Conservation (phyloP, 768 basidiomycete species). For the Lyophyllum decastes region DNA sequence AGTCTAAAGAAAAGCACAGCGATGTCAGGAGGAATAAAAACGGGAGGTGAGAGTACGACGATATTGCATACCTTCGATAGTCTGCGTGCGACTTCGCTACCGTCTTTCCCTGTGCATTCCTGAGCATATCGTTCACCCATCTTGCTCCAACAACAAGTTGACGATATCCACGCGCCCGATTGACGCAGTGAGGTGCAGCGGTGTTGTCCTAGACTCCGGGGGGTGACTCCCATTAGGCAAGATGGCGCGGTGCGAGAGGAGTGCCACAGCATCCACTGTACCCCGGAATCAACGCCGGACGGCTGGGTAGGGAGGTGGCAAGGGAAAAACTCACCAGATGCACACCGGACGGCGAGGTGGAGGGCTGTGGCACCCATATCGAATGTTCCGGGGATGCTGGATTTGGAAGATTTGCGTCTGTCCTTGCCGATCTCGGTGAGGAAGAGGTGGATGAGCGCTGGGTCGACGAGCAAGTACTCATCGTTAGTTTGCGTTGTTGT, state of each 20-base stretch:
- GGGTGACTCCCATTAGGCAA: conserved; percentile 81
- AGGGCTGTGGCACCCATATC: conserved; percentile 76
- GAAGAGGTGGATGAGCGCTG: conserved; percentile 78
- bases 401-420: conserved; percentile 35
- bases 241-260: conserved; percentile 73
- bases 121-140: conserved; percentile 77
- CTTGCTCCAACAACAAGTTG: conserved; percentile 74
- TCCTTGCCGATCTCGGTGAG: conserved; percentile 76
- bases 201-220: conserved; percentile 70
- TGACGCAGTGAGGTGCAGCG: conserved; percentile 68
- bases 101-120: conserved; percentile 67
- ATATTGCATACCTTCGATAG: conserved; percentile 62
- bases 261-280: conserved; percentile 67
- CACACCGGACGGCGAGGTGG: conserved; percentile 84
- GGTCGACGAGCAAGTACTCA: no score
- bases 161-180: conserved; percentile 76
- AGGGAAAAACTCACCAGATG: conserved; percentile 67
- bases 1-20: conserved; percentile 25
- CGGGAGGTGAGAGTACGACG: no score
- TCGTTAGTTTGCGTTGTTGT: no score
- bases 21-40: background rate
- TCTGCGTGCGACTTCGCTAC: conserved; percentile 62
- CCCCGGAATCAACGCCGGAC: background rate
- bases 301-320: no score
- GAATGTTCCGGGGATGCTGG: conserved; percentile 29